A percentile compares a stretch with the other conserved stretches of the same genome.
Evolutionary conservation across 2,329 filamentous ascomycete species (phyloP).

Genomic region (Daldinia eschscholtzii): DNA sequence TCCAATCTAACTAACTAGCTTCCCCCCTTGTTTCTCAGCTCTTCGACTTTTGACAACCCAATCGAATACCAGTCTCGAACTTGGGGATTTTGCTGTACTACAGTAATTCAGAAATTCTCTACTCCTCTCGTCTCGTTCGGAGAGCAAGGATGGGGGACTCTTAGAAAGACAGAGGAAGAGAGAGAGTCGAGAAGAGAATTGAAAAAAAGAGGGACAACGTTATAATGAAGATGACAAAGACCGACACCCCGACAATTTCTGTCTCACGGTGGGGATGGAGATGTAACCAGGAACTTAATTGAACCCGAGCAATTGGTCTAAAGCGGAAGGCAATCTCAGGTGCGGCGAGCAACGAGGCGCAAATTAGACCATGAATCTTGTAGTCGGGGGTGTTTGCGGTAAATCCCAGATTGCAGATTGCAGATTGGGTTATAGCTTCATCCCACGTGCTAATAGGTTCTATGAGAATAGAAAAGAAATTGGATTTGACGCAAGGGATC

Average conservation of each 20-base stretch:
- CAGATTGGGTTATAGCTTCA: conserved; percentile 20
- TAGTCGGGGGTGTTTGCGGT: conserved; percentile 16
- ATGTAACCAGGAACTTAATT: conserved; percentile 11
- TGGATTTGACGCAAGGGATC: conserved; percentile 29
- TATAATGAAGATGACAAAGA: conserved; percentile 17
- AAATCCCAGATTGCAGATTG: not conserved
- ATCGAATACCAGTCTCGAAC: conserved; percentile 15
- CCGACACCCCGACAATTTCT: conserved; percentile 14
- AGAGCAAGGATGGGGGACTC: conserved; percentile 4
- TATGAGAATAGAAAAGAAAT: conserved; percentile 26
- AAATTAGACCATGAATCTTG: conserved; percentile 23
- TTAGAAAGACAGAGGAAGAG: not conserved
- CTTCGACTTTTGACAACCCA: conserved; percentile 3
- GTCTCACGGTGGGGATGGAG: conserved; percentile 10
- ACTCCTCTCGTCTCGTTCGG: conserved; percentile 25
- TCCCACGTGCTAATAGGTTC: conserved; percentile 31
- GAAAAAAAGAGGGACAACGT: conserved; percentile 13
- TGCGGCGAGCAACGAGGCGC: conserved; percentile 27
- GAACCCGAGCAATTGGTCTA: conserved; percentile 19
- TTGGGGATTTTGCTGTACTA: conserved; percentile 13
- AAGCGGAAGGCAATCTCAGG: conserved; percentile 16
- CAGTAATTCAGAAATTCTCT: conserved; percentile 12
- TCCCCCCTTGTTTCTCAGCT: conserved; percentile 30
- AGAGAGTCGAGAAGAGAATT: not conserved
- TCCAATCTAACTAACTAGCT: conserved; percentile 32